Conservation (phyloP, 2,329 filamentous ascomycete species). For the Cyclaneusma minus region DNA sequence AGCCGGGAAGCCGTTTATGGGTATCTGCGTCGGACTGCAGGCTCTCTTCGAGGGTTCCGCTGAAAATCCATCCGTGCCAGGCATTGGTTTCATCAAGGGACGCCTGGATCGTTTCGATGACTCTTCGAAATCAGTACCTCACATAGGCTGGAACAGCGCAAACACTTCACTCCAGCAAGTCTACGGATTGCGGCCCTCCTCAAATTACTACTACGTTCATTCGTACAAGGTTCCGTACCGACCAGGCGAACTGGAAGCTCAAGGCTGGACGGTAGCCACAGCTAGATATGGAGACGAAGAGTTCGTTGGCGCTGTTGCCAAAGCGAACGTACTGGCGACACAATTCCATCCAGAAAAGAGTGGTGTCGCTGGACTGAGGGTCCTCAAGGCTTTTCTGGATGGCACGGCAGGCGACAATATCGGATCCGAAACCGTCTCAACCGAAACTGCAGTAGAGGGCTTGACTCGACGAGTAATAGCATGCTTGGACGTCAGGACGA, state of each 20-base stretch:
- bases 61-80: conserved; percentile 57
- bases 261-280: conserved; percentile 87
- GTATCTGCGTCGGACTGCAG: conserved; percentile 89
- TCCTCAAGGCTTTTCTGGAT: conserved; percentile 75
- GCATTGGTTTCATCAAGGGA: conserved; percentile 60
- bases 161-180: conserved; percentile 45
- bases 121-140: conserved; percentile 75
- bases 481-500: conserved; percentile 87
- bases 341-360: conserved; percentile 99
- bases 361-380: conserved; percentile 71
- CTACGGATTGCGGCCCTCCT: conserved; percentile 63
- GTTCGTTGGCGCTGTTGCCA: conserved; percentile 82
- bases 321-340: conserved; percentile 73
- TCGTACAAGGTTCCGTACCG: conserved; percentile 75
- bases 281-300: conserved; percentile 76
- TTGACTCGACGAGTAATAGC: conserved; percentile 90
- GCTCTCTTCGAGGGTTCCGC: conserved; percentile 75
- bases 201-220: conserved; percentile 99
- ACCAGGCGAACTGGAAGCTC: conserved; percentile 55
- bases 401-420: conserved; percentile 23
- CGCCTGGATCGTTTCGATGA: conserved; percentile 64
- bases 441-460: conserved; percentile 34
- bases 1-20: conserved; percentile 93
- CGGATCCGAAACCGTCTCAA: conserved; percentile 12
- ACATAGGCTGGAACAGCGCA: conserved; percentile 97